These are phyloP conservation scores for Nicotiana noctiflora DNA, from an alignment of 257 asterid species.

Conservation along the genomic window DNA sequence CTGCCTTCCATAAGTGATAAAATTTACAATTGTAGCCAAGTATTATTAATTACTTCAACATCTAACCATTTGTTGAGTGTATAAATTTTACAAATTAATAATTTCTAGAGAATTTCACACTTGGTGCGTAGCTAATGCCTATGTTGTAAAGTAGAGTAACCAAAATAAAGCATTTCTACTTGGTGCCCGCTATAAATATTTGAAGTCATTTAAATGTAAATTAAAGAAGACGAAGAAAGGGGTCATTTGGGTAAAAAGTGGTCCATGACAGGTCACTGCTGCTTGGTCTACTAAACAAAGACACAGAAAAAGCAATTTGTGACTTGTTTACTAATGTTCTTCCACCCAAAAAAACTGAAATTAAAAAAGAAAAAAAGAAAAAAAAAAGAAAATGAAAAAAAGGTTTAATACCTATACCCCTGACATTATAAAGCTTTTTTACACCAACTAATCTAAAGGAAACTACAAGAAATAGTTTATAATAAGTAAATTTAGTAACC, in stretches of 20 bases:
- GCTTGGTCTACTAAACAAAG: neutral
- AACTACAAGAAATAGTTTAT: neutral
- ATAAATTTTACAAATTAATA: neutral
- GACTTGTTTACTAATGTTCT: constrained; percentile 1
- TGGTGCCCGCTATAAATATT: constrained; percentile 23
- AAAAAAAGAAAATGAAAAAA: neutral
- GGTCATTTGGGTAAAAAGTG: constrained; percentile 20
- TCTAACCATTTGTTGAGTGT: neutral
- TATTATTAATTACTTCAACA: neutral
- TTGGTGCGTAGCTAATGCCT: neutral
- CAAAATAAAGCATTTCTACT: neutral
- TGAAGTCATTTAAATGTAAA: constrained; percentile 9
- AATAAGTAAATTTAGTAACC: neutral
- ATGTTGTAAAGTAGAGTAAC: neutral
- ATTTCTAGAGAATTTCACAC: neutral
- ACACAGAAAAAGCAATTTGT: constrained; percentile 4
- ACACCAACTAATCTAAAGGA: neutral
- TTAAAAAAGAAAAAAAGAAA: neutral
- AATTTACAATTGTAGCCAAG: no score
- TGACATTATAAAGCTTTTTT: neutral
- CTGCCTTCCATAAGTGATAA: no score
- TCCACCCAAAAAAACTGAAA: neutral
- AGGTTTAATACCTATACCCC: neutral
- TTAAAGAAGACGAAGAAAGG: constrained; percentile 5
- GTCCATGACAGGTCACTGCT: constrained; percentile 21